Evolutionary conservation across 148 eudicot species (phyloP).

Genomic region (Pouteria glomerata): DNA sequence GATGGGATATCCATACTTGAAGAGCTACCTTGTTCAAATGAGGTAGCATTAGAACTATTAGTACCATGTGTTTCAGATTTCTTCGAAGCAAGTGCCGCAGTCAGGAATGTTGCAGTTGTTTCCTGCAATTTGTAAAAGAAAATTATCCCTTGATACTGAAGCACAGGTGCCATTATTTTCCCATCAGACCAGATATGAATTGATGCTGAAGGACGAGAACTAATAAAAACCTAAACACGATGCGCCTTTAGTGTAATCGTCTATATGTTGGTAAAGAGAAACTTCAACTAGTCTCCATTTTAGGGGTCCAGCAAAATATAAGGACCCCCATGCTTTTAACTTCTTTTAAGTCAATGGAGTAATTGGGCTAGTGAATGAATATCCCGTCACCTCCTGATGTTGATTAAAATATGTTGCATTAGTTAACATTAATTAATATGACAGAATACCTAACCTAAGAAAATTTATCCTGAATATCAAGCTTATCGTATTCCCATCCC

Average conservation of each 20-base stretch:
- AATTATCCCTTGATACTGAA: not conserved
- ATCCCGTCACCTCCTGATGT: not conserved
- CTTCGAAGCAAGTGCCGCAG: conserved; percentile 50
- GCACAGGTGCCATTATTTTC: not conserved
- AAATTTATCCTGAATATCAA: not conserved
- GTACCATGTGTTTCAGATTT: conserved; percentile 24
- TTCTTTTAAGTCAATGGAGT: no score
- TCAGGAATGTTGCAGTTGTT: conserved; percentile 47
- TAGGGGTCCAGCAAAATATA: not conserved
- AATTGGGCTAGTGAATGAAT: not conserved
- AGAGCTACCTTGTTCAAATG: conserved; percentile 32
- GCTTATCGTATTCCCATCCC: not conserved
- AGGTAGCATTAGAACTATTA: conserved; percentile 17
- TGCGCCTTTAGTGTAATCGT: not conserved
- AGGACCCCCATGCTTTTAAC: not conserved
- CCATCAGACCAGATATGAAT: not conserved
- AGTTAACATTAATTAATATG: not conserved
- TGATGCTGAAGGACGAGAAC: not conserved
- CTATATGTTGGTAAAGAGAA: not conserved
- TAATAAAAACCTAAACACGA: not conserved
- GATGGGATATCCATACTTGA: conserved; percentile 19
- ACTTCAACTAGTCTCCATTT: not conserved
- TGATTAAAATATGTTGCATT: no score
- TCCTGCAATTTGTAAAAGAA: conserved; percentile 27
- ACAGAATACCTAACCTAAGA: not conserved